Base-by-base conservation (phyloP, 2,329 filamentous ascomycete species). In the Whalleya microplaca region DNA sequence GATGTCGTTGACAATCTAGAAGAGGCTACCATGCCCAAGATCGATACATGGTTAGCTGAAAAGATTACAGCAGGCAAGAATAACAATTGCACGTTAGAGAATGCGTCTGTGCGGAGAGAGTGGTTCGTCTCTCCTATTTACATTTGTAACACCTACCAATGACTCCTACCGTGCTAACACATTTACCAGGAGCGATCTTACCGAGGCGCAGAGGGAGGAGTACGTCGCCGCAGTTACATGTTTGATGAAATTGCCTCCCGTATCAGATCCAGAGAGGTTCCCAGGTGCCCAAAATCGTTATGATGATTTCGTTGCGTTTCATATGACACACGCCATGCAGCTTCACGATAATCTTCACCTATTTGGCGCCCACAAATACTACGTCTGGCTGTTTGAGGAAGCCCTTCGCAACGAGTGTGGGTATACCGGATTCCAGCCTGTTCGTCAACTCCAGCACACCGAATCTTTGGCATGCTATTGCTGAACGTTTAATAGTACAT, bases 401-500 rank as follows among this genome's bases (percentile, higher is more conserved):
- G 69, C 71, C 1, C 65, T 73, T 7, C 69, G 71, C 3, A 57
- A 73, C 3, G 71, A 73, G 49, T 72, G 68, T 53, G 66, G 66
- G 1, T 72, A 73, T 46, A 69, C 61, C 1, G 71, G 71, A 1
- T 70, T 69, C 41, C 71, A 72, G 41, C 71, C 71, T 19, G 68
- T 70, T 62, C 49, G 66, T 41, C 10, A 48, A 37, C 29, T 19
- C 21, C 18, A 21, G 8, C n/a, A 8, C 12, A 46, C 18, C 8
- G 2, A 21, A 18, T 32, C 14, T 4, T 21, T 21, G 1, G 0
- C 2, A 21, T 42, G 42, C 19, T 40, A 9, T 41, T 52, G 41
- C 46, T 66, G 20, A 60, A 48, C 18, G 18, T 37, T 3, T 21
- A 20, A 2, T 73, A 77, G 66, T 83, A 81, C 68, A 76, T 77